Evolutionary conservation across 2,329 filamentous ascomycete species (phyloP).

Genomic region (Neofusicoccum cordaticola): DNA sequence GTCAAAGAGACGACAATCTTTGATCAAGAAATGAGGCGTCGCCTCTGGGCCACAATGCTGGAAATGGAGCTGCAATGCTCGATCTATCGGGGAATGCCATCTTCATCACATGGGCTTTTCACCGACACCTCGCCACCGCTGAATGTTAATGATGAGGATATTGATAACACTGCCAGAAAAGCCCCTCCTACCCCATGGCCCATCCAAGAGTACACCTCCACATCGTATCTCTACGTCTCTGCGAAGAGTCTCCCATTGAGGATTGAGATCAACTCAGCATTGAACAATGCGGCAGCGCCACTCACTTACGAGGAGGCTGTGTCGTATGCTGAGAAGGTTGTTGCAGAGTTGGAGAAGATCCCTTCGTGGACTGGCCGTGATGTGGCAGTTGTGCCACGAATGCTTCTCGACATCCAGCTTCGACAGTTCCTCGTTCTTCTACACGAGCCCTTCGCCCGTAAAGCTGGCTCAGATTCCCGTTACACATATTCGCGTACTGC

Average conservation of each 20-base stretch:
- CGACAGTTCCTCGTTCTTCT: conserved; percentile 34
- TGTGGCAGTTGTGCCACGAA: conserved; percentile 21
- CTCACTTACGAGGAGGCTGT: conserved; percentile 33
- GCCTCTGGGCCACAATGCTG: conserved; percentile 57
- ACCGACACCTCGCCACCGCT: conserved; percentile 50
- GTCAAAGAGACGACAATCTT: conserved; percentile 27
- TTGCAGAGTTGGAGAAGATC: conserved; percentile 14
- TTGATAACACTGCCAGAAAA: conserved; percentile 30
- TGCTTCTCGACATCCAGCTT: conserved; percentile 28
- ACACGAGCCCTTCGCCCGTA: conserved; percentile 32
- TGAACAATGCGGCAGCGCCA: conserved; percentile 31
- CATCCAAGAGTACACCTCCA: conserved; percentile 29
- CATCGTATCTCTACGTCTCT: conserved; percentile 28
- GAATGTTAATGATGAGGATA: conserved; percentile 52
- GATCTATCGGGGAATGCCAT: conserved; percentile 54
- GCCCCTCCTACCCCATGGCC: conserved; percentile 27
- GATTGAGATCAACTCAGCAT: conserved; percentile 29
- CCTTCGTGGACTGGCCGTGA: conserved; percentile 13
- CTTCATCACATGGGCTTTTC: conserved; percentile 40
- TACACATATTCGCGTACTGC: conserved; percentile 33
- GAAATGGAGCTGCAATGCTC: conserved; percentile 57
- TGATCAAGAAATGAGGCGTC: conserved; percentile 53
- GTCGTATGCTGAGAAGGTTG: conserved; percentile 32
- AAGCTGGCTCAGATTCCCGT: conserved; percentile 26
- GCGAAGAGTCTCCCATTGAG: conserved; percentile 31